These are phyloP conservation scores for Saccharomycopsis sp. DNA, from an alignment of 805 yeast species.

Conservation along the genomic window DNA sequence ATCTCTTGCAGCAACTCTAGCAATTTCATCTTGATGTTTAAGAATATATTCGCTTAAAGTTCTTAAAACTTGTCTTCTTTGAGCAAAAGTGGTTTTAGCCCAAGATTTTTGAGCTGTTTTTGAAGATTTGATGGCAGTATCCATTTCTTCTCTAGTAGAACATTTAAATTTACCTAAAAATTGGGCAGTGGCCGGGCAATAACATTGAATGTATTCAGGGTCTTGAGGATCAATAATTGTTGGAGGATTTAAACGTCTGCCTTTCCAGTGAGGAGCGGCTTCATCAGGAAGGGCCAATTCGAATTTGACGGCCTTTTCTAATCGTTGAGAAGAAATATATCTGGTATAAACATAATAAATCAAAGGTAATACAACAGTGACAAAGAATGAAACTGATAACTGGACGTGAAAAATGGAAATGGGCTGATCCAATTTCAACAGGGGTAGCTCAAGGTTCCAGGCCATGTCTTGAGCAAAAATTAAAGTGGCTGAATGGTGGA, in stretches of 20 bases:
- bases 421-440: conserved; percentile 1
- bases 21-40: conserved; percentile 76
- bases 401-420: conserved; percentile 15
- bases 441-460: too few species aligned
- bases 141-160: conserved; percentile 60
- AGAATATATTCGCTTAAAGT: conserved; percentile 65
- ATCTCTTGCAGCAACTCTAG: conserved; percentile 90
- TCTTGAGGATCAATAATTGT: conserved; percentile 49
- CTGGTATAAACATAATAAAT: conserved; percentile 15
- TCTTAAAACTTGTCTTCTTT: conserved; percentile 59
- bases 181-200: conserved; percentile 97
- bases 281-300: conserved; percentile 57
- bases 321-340: conserved; percentile 9
- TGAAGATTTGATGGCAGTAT: conserved; percentile 45
- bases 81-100: conserved; percentile 43
- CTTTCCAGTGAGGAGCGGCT: conserved; percentile 88
- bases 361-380: conserved; percentile 19
- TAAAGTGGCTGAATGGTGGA: too few species aligned
- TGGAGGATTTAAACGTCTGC: conserved; percentile 61
- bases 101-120: conserved; percentile 43
- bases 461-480: too few species aligned
- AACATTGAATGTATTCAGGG: conserved; percentile 63
- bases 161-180: conserved; percentile 63
- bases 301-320: conserved; percentile 33
- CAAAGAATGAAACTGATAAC: conserved; percentile 21